phyloP scores from a whole-genome alignment of 176 grass and related monocot genomes.

The Hordeum vulgare region DNA sequence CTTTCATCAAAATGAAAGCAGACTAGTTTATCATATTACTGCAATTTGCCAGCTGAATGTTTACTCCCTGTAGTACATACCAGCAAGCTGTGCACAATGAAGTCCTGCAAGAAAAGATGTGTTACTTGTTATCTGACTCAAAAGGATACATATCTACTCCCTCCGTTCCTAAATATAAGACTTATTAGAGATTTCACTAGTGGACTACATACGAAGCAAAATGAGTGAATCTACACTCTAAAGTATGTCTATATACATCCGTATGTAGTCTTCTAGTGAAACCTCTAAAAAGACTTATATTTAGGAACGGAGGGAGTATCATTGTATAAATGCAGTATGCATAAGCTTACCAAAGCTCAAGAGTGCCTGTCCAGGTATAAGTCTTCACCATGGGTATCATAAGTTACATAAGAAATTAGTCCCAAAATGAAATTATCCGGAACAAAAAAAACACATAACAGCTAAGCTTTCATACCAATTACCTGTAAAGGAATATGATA shows the following conservation, averaged over 20 bases:
- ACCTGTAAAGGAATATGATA: constrained; percentile 86
- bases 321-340: constrained; percentile 2
- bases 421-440: not conserved
- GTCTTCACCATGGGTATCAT: constrained; percentile 48
- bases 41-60: not conserved
- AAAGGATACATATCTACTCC: not conserved
- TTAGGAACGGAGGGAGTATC: too few relatives aligned
- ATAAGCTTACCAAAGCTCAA: constrained; percentile 76
- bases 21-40: not conserved
- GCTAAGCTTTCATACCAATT: constrained; percentile 6
- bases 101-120: constrained; percentile 52
- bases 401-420: constrained; percentile 27
- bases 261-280: too few relatives aligned
- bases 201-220: too few relatives aligned
- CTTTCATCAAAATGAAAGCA: not conserved
- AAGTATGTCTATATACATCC: too few relatives aligned
- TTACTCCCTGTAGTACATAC: constrained; percentile 41
- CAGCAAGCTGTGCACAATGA: constrained; percentile 86
- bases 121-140: constrained; percentile 16
- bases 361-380: constrained; percentile 81
- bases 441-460: constrained; percentile 14
- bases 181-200: too few relatives aligned
- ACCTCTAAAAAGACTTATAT: too few relatives aligned
- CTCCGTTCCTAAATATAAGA: too few relatives aligned
- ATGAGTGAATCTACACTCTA: too few relatives aligned